Percentiles rank a stretch among this genome's conserved stretches.
phyloP scores from a whole-genome alignment of 2,329 filamentous ascomycete species.

The Trichoderma sp. region DNA sequence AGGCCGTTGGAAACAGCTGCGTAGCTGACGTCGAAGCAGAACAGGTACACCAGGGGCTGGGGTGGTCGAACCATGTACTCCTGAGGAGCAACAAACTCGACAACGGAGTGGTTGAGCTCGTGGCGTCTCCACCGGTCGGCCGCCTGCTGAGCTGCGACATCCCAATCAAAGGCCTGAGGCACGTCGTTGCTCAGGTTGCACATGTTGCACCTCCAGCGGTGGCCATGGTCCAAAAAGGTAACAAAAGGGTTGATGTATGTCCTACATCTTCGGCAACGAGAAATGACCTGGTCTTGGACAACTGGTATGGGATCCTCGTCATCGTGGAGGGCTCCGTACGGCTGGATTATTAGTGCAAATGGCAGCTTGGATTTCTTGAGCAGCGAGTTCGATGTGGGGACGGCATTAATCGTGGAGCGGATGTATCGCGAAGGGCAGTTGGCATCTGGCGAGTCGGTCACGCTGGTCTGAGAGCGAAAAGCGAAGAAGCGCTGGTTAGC shows the following conservation, averaged over 20 bases:
- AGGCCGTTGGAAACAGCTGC: slow-evolving; percentile 87
- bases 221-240: slow-evolving; percentile 93
- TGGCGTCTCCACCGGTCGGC: slow-evolving; percentile 90
- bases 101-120: slow-evolving; percentile 94
- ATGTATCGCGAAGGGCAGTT: slow-evolving; percentile 95
- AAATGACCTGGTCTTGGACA: slow-evolving; percentile 96
- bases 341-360: slow-evolving; percentile 94
- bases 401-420: slow-evolving; percentile 90
- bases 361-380: slow-evolving; percentile 97
- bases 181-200: slow-evolving; percentile 98
- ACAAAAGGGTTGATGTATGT: slow-evolving; percentile 99
- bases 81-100: slow-evolving; percentile 96
- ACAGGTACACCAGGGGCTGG: slow-evolving; percentile 92
- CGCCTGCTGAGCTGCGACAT: slow-evolving; percentile 85
- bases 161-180: slow-evolving; percentile 99
- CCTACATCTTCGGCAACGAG: slow-evolving; percentile 90
- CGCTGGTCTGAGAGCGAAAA: slow-evolving; percentile 65
- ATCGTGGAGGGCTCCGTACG: slow-evolving; percentile 91
- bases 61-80: slow-evolving; percentile 99
- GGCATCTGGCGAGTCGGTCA: slow-evolving; percentile 85
- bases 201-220: slow-evolving; percentile 99
- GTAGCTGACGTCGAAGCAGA: slow-evolving; percentile 93
- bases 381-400: slow-evolving; percentile 88
- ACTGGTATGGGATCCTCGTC: slow-evolving; percentile 88
- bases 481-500: slow-evolving; percentile 44